Conservation (phyloP, 495 filamentous ascomycete species). For the Immersiella caudata region DNA sequence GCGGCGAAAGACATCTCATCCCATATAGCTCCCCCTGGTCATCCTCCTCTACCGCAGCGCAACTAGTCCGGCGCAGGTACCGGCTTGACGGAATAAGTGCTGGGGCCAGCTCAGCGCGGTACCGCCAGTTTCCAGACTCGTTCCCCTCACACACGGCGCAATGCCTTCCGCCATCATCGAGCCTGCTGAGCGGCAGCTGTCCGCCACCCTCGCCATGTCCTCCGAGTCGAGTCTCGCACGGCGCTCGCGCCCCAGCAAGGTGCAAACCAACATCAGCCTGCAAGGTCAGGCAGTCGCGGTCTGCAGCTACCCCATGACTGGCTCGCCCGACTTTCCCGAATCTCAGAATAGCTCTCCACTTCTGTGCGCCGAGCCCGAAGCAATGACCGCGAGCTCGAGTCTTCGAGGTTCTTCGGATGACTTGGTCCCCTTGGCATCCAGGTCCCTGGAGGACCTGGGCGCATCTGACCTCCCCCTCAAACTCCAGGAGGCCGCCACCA, state of each 20-base stretch:
- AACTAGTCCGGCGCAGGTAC: not conserved
- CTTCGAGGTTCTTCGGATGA: conserved; percentile 48
- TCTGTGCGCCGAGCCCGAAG: conserved; percentile 36
- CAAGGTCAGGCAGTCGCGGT: conserved; percentile 39
- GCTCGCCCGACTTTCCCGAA: conserved; percentile 44
- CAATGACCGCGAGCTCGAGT: conserved; percentile 44
- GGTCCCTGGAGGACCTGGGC: conserved; percentile 31
- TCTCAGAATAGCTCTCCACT: conserved; percentile 48
- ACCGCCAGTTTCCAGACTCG: not conserved
- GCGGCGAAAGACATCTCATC: conserved; percentile 28
- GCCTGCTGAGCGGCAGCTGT: conserved; percentile 6
- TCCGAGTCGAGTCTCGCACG: conserved; percentile 37
- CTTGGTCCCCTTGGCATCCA: conserved; percentile 35
- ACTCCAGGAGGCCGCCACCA: conserved; percentile 46
- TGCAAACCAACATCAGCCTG: conserved; percentile 42
- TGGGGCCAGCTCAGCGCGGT: not conserved
- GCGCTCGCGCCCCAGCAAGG: conserved; percentile 44
- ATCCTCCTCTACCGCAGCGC: conserved; percentile 19
- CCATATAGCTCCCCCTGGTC: conserved; percentile 27
- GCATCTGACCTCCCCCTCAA: conserved; percentile 32
- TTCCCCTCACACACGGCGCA: conserved; percentile 4
- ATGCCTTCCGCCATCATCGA: conserved; percentile 31
- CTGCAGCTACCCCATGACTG: conserved; percentile 47
- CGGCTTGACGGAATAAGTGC: conserved; percentile 8
- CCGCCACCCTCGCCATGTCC: conserved; percentile 41